These are phyloP conservation scores for Rutidosis leptorrhynchoides DNA, from an alignment of 129 eudicot species.

Conservation along the genomic window DNA sequence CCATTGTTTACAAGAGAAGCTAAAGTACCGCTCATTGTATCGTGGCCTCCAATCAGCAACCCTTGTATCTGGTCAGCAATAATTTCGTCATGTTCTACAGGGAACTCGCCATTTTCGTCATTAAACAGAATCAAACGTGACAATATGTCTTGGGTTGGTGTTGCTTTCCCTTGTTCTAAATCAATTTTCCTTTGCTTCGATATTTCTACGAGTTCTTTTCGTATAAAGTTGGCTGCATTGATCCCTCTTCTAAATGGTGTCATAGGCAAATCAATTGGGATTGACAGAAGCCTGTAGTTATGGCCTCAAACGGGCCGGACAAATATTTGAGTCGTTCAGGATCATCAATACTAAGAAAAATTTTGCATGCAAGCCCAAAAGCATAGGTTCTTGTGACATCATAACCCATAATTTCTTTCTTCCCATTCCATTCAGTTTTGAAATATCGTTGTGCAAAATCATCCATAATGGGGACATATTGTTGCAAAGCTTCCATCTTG, in stretches of 20 bases:
- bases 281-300: conserved; percentile 30
- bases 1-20: no score
- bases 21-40: conserved; percentile 28
- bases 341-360: conserved; percentile 33
- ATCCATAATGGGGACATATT: no score
- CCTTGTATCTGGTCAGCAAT: conserved; percentile 40
- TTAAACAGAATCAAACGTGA: conserved; percentile 34
- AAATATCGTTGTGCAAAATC: conserved; percentile 38
- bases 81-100: conserved; percentile 39
- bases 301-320: conserved; percentile 27
- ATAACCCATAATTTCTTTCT: conserved; percentile 25
- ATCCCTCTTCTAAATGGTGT: conserved; percentile 43
- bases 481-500: conserved; percentile 41
- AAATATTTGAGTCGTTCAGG: conserved; percentile 29
- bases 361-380: no score
- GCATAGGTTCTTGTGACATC: conserved; percentile 38
- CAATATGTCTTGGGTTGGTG: conserved; percentile 46
- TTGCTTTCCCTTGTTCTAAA: conserved; percentile 37
- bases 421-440: conserved; percentile 34
- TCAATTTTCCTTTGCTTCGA: conserved; percentile 42
- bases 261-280: conserved; percentile 53
- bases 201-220: conserved; percentile 35
- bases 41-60: conserved; percentile 39
- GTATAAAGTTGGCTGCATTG: conserved; percentile 34
- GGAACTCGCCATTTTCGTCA: conserved; percentile 36